Base-by-base conservation (phyloP, 352 stramenopile species). In the Pythium scleroteichum region DNA sequence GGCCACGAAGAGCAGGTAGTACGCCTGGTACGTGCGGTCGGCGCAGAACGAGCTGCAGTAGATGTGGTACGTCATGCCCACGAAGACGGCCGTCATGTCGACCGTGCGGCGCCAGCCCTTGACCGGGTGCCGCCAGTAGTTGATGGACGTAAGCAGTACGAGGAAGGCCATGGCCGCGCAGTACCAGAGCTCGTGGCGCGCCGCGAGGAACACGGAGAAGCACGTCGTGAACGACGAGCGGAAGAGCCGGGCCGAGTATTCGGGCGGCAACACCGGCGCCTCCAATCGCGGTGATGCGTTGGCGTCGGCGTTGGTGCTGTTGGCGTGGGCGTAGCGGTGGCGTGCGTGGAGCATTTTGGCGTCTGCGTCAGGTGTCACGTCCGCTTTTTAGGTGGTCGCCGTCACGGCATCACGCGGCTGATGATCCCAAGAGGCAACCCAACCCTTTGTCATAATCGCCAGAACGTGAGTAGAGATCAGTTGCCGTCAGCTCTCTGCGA, bases 61-160 rank as follows among this genome's bases (percentile, higher is more conserved):
- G 55, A 83, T 40, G 62, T 94, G 84, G 71, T 90, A 87, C 40
- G 52, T 24, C 10, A 86, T 80, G 57, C 68, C 81, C 1, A 72
- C 46, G 39, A 82, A 75, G 26, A 94, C 84, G 6, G 79, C 71
- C 5, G 66, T 67, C 77, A 91, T 91, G 69, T 94, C 84, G 56
- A 76, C 54, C 0, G 72, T 82, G 59, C 82, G 84, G 8, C 84
- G 84, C 84, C 84, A 94, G 63, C 84, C 82, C n/a, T 68, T 62
- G 19, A 89, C 73, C 4, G 84, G 84, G 45, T 90, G 53, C 33
- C 82, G 84, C 84, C 82, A 94, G 69, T 91, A 94, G 75, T 94
- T 92, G 71, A 94, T 73, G 62, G 84, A 93, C 64, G 84, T 93
- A 57, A 90, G 66, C 48, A 92, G 71, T 58, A 94, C 82, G 42